Conservation (phyloP, 1,284 basidiomycete genomes). For the Pyrrhoderma lamaoense region DNA sequence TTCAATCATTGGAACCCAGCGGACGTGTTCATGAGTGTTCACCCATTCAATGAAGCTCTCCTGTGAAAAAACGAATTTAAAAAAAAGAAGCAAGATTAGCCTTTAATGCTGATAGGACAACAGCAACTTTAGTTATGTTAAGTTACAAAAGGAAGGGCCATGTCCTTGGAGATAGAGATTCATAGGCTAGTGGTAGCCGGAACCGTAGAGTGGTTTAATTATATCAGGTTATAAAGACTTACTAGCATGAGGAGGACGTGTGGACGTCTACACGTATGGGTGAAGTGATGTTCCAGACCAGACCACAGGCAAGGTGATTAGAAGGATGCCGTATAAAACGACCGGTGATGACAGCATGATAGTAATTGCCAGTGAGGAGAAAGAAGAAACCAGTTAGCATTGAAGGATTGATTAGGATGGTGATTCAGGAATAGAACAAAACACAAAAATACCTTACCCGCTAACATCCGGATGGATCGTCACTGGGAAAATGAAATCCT, state of each 20-base stretch:
- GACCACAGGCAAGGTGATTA: neutral
- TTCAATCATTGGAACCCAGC: slow-evolving; percentile 69
- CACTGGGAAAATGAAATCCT: slow-evolving; percentile 69
- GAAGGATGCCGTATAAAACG: neutral
- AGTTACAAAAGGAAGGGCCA: neutral
- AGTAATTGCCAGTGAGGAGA: too few species aligned
- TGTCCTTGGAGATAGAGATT: too few species aligned
- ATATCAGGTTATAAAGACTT: slow-evolving; percentile 19
- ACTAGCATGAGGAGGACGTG: slow-evolving; percentile 70
- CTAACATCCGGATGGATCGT: slow-evolving; percentile 79
- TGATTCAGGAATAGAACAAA: slow-evolving; percentile 18
- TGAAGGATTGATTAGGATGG: too few species aligned
- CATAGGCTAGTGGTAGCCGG: neutral
- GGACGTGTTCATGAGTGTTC: slow-evolving; percentile 62
- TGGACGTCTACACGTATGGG: slow-evolving; percentile 30
- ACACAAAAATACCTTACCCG: slow-evolving; percentile 36
- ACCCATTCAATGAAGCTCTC: slow-evolving; percentile 77
- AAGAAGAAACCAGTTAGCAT: too few species aligned
- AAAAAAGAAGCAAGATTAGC: too few species aligned
- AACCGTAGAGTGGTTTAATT: neutral
- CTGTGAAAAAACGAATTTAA: slow-evolving; percentile 18
- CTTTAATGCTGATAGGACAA: too few species aligned
- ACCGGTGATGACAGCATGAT: neutral
- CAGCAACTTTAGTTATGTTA: too few species aligned
- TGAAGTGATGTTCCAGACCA: too few species aligned